Conservation (phyloP, 345 rosid species). For the Rhodamnia rubescens region DNA sequence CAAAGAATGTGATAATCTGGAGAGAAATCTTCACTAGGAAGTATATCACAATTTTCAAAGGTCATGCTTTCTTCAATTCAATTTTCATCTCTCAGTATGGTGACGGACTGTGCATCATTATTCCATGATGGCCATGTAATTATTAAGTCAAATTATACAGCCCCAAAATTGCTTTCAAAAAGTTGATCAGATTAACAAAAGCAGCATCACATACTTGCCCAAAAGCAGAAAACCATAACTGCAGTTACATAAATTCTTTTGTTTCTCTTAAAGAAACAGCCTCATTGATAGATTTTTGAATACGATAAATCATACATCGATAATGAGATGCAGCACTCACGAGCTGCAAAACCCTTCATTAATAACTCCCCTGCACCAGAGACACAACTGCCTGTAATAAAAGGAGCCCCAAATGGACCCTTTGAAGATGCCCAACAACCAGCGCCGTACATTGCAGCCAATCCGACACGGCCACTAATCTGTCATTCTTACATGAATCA, state of each 20-base stretch:
- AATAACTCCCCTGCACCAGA: conserved; percentile 87
- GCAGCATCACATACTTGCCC: not conserved
- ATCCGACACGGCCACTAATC: conserved; percentile 91
- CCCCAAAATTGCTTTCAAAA: not conserved
- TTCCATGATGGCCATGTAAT: not conserved
- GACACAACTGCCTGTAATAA: conserved; percentile 71
- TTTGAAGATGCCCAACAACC: conserved; percentile 94
- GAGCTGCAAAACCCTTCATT: conserved; percentile 89
- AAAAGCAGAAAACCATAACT: not conserved
- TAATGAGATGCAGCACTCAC: conserved; percentile 74
- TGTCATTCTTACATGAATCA: conserved; percentile 9
- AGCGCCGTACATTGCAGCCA: conserved; percentile 85
- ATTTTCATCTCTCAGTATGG: not conserved
- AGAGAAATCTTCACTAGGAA: not conserved
- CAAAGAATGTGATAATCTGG: not conserved
- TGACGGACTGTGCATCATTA: not conserved
- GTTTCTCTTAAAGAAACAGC: not conserved
- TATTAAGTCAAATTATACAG: not conserved
- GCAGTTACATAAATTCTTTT: not conserved
- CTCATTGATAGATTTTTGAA: not conserved
- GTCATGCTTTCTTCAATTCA: not conserved
- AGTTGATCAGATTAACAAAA: not conserved
- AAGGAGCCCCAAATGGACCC: conserved; percentile 62
- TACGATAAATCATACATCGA: conserved; percentile 38
- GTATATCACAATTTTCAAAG: not conserved